Evolutionary conservation across 768 basidiomycete species (phyloP).

Genomic region (Suillus tomentosus): DNA sequence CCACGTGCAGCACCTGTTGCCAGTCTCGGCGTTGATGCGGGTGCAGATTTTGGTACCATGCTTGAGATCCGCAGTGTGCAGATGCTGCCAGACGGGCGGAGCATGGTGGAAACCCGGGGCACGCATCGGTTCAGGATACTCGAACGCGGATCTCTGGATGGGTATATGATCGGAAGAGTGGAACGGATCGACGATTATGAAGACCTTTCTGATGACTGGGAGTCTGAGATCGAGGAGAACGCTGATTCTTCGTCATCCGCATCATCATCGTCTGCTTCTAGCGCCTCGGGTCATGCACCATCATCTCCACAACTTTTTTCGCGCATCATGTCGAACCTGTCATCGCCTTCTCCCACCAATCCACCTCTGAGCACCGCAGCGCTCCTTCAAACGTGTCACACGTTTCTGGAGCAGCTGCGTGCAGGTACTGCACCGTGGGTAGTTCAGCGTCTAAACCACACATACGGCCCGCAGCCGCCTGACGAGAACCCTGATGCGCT

Average conservation of each 20-base stretch:
- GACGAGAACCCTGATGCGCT: slow-evolving; percentile 64
- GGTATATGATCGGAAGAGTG: slow-evolving; percentile 84
- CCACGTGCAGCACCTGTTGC: slow-evolving; percentile 38
- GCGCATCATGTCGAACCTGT: slow-evolving; percentile 17
- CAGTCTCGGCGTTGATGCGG: slow-evolving; percentile 22
- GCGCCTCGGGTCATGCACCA: slow-evolving; percentile 2
- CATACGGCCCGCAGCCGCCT: slow-evolving; percentile 75
- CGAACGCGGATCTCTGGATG: slow-evolving; percentile 82
- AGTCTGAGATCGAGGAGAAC: slow-evolving; percentile 16
- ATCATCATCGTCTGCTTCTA: slow-evolving; percentile 16
- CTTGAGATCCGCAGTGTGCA: slow-evolving; percentile 84
- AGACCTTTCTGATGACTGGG: slow-evolving; percentile 35
- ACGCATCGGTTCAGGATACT: slow-evolving; percentile 79
- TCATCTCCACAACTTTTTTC: slow-evolving; percentile 21
- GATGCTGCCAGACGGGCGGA: slow-evolving; percentile 87
- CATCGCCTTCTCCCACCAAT: slow-evolving; percentile 17
- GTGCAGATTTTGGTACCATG: slow-evolving; percentile 84
- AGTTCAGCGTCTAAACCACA: slow-evolving; percentile 78
- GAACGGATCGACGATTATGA: slow-evolving; percentile 54
- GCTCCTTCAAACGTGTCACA: slow-evolving; percentile 56
- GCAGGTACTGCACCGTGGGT: slow-evolving; percentile 90
- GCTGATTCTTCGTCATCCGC: slow-evolving; percentile 20
- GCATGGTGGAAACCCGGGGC: slow-evolving; percentile 79
- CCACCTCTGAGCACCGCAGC: slow-evolving; percentile 22
- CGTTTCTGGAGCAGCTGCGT: slow-evolving; percentile 61